These are phyloP conservation scores for Monosporascus sp. DNA, from an alignment of 2,329 filamentous ascomycete species.

Conservation along the genomic window DNA sequence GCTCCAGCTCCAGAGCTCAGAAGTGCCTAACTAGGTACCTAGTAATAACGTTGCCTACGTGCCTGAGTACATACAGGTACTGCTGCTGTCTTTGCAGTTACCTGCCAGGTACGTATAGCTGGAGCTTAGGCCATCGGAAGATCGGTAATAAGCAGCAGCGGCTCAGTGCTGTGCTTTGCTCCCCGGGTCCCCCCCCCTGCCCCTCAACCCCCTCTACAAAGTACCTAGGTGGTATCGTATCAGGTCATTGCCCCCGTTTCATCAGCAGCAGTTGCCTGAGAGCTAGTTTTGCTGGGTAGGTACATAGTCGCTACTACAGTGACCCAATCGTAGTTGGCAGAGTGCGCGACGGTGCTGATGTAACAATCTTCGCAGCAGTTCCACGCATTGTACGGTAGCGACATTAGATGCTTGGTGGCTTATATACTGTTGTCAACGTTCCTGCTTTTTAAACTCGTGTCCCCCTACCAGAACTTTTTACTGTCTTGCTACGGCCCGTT, in stretches of 20 bases:
- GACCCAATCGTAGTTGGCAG: too few relatives aligned
- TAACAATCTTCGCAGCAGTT: not conserved
- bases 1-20: conserved; percentile 18
- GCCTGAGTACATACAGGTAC: too few relatives aligned
- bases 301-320: not conserved
- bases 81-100: too few relatives aligned
- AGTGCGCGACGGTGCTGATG: not conserved
- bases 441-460: not conserved
- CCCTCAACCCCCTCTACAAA: too few relatives aligned
- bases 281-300: not conserved
- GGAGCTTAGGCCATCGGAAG: not conserved
- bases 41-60: not conserved
- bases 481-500: not conserved
- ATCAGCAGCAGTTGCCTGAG: conserved; percentile 11
- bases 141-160: not conserved
- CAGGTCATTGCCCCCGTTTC: conserved; percentile 9
- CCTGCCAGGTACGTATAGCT: not conserved
- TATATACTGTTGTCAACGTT: not conserved
- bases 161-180: not conserved
- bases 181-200: not conserved
- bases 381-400: not conserved
- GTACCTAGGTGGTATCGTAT: not conserved
- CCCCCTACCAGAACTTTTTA: not conserved
- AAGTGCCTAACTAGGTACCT: not conserved
- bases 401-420: not conserved